Evolutionary conservation across 257 asterid species (phyloP), one percentile per base, ranked within the genome.

Genomic region (Rhazya stricta): DNA sequence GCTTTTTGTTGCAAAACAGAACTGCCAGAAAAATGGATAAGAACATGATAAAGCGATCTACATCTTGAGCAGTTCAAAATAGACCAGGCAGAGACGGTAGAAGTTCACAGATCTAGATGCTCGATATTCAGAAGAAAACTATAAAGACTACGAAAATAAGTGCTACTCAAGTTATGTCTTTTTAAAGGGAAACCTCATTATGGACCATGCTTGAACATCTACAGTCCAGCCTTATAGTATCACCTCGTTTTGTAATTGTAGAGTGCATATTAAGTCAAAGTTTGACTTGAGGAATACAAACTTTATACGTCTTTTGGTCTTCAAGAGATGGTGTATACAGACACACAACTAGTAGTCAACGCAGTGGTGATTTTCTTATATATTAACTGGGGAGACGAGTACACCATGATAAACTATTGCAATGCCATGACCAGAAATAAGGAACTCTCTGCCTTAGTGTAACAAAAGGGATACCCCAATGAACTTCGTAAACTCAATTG

Each of bases 21-120:
- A 79, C 89, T 81, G 63, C 84, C 77, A 79, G 54, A 56, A 69
- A 29, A 69, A 76, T 27, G 54, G 25, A 71, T 68, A 58, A 7
- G 10, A 53, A 30, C 12, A 27, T 1, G 1, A 56, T 51, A 56
- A 23, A 54, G 57, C 45, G 42, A 53, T 21, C 8, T n/a, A 48
- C 18, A 45, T 41, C 54, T 58, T 19, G 30, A 43, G 6, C 9
- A 60, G 23, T 62, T 2, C 25, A 15, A 12, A 51, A 72, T n/a
- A 34, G 51, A 71, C 12, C 36, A 39, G 58, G 71, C 43, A 32
- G 19, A 16, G 25, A 19, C 5, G 36, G n/a, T 43, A 74, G 10
- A 34, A 6, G 46, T 16, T 19, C 10, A 29, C n/a, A 63, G n/a
- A 65, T 72, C n/a, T 68, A 25, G n/a, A 77, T 6, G 5, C 5